Evolutionary conservation across 192 early-diverging fungal genomes (phyloP).

Genomic region (Mortierella hygrophila): DNA sequence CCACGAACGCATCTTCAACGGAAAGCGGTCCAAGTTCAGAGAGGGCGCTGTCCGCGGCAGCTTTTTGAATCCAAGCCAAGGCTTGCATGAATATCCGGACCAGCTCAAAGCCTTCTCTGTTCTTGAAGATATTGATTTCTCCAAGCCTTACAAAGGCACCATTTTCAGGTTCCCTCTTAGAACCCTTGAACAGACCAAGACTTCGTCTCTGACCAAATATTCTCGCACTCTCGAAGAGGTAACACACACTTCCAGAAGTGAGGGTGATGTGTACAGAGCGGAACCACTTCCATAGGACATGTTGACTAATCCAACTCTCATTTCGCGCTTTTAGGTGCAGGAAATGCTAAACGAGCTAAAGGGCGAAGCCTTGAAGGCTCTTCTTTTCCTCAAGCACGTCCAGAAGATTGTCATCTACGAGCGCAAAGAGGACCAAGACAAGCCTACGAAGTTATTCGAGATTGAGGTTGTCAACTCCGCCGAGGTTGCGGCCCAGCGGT

Average conservation of each 20-base stretch:
- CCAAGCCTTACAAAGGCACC: constrained; percentile 30
- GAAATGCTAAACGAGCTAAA: constrained; percentile 31
- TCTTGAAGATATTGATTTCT: constrained; percentile 25
- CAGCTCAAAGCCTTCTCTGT: constrained; percentile 33
- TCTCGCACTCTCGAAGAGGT: constrained; percentile 2
- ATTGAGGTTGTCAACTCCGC: constrained; percentile 24
- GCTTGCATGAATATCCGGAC: not conserved
- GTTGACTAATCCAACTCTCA: not conserved
- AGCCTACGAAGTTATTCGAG: constrained; percentile 13
- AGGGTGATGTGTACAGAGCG: not conserved
- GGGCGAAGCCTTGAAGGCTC: constrained; percentile 25
- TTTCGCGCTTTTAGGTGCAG: not conserved
- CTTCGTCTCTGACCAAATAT: constrained; percentile 20
- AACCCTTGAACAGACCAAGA: constrained; percentile 19
- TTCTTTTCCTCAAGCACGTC: constrained; percentile 41
- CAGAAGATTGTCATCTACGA: constrained; percentile 36
- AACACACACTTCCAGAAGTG: not conserved
- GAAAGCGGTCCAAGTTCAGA: not conserved
- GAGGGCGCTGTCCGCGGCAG: constrained; percentile 16
- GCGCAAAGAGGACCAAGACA: not conserved
- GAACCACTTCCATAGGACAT: not conserved
- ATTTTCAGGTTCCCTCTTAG: constrained; percentile 50
- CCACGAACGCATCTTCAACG: constrained; percentile 29
- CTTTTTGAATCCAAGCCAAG: constrained; percentile 7
- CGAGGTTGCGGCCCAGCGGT: constrained; percentile 14